A percentile compares a stretch with the other conserved stretches of the same genome.
Evolutionary conservation across 495 filamentous ascomycete species (phyloP).

Genomic region (Lasiosphaeria hispida): DNA sequence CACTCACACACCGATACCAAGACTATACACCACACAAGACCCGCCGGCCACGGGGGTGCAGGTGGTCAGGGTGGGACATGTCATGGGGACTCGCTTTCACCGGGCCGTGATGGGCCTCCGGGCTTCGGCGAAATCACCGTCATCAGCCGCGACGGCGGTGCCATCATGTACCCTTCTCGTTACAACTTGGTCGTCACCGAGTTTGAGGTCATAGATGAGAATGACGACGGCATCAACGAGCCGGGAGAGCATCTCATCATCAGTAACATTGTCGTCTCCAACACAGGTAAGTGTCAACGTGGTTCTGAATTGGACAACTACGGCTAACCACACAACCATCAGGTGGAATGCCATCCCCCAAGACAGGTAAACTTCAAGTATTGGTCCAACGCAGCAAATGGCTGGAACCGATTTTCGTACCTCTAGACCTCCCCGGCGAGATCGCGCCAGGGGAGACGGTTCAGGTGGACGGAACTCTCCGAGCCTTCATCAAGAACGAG

Average conservation of each 20-base stretch:
- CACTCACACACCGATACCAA: too few relatives aligned
- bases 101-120: conserved; percentile 7
- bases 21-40: not conserved
- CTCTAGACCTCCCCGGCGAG: conserved; percentile 19
- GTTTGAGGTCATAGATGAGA: conserved; percentile 46
- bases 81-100: conserved; percentile 17
- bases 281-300: conserved; percentile 30
- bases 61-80: conserved; percentile 25
- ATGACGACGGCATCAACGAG: conserved; percentile 46
- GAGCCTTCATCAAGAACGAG: conserved; percentile 27
- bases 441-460: conserved; percentile 24
- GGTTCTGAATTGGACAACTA: not conserved
- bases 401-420: conserved; percentile 20
- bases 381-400: conserved; percentile 22
- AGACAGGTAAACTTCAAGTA: conserved; percentile 1
- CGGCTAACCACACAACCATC: not conserved
- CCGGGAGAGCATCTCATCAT: conserved; percentile 45
- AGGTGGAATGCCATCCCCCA: conserved; percentile 25
- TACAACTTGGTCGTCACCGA: conserved; percentile 36
- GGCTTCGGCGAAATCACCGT: conserved; percentile 14
- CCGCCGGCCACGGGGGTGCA: conserved; percentile 17
- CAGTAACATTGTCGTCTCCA: conserved; percentile 39
- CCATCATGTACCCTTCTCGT: conserved; percentile 28
- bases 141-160: conserved; percentile 18
- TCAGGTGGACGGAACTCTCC: conserved; percentile 18